A percentile compares a stretch with the other conserved stretches of the same genome.
Evolutionary conservation across 768 basidiomycete species (phyloP).

Genomic region (Boletus speciosus): DNA sequence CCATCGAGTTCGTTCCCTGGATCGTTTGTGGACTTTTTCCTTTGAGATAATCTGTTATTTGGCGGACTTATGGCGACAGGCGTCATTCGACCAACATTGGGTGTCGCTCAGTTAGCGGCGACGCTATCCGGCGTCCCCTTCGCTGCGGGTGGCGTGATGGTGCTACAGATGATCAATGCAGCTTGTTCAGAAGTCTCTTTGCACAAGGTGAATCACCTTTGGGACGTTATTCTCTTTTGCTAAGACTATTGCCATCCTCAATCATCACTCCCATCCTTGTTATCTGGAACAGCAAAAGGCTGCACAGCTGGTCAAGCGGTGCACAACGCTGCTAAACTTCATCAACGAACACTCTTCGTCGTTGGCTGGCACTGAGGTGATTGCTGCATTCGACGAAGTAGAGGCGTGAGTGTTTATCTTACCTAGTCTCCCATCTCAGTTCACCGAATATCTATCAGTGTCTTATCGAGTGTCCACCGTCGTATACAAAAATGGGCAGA

Average conservation of each 20-base stretch:
- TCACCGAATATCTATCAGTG: conserved; percentile 27
- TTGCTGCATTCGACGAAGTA: conserved; percentile 41
- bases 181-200: conserved; percentile 45
- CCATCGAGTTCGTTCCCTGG: no score
- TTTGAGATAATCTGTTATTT: background rate
- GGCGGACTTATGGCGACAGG: conserved; percentile 15
- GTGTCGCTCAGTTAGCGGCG: conserved; percentile 42
- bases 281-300: conserved; percentile 38
- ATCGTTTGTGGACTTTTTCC: background rate
- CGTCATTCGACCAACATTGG: conserved; percentile 17
- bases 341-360: conserved; percentile 39
- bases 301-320: conserved; percentile 40
- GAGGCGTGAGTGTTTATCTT: conserved; percentile 35
- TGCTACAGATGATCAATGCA: conserved; percentile 43
- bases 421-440: background rate
- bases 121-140: conserved; percentile 45
- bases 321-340: conserved; percentile 36
- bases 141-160: conserved; percentile 40
- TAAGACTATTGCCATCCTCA: background rate
- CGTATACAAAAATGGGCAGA: conserved; percentile 39
- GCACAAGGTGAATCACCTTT: conserved; percentile 42
- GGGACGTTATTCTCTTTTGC: background rate
- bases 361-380: conserved; percentile 40
- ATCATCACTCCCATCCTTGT: background rate
- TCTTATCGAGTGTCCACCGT: conserved; percentile 38